Evolutionary conservation across 2,329 filamentous ascomycete species (phyloP), one percentile per base, ranked within the genome.

Genomic region (Claviceps africana): DNA sequence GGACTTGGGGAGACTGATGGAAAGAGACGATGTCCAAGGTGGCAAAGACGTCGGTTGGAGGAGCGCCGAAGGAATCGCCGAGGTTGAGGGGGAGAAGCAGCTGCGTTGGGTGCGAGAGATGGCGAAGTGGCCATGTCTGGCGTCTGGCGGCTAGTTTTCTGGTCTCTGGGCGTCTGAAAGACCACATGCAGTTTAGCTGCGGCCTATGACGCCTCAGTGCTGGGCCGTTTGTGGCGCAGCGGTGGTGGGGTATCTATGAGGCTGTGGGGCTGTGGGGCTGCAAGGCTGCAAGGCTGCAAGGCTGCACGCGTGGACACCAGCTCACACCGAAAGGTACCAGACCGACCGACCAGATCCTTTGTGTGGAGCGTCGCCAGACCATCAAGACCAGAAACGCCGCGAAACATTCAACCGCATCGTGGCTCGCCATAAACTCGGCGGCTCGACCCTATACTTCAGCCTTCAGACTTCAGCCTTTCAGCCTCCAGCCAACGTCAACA

Each of bases 1-100:
- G 33, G 55, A 48, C n/a, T 17, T 31, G 48, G 50, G 56, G 15
- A 40, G 15, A 33, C n/a, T 42, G 44, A 21, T 33, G 53, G 52
- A 49, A 17, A 40, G 19, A 43, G 40, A 50, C 21, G 35, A 46
- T 42, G 25, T 44, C 40, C 4, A 19, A 28, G 30, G 48, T n/a
- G 43, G 25, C 43, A 10, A 8, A 10, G 39, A 15, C n/a, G 21
- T 45, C 25, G 7, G 30, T 17, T 21, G 28, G 4, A 10, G 31
- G 21, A n/a, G 39, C 17, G 35, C 13, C 39, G 33, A 17, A 17
- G 33, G 33, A 37, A 5, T 37, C 13, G 33, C 33, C 33, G 33
- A 37, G 13, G 13, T 17, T 37, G 15, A 15, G 31, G 31, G 13
- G 31, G 33, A 37, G 33, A 37, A 37, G 4, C 33, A 17, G 33